Evolutionary conservation across 2,329 filamentous ascomycete genomes (phyloP).

Genomic region (Cryphonectria naterciae): DNA sequence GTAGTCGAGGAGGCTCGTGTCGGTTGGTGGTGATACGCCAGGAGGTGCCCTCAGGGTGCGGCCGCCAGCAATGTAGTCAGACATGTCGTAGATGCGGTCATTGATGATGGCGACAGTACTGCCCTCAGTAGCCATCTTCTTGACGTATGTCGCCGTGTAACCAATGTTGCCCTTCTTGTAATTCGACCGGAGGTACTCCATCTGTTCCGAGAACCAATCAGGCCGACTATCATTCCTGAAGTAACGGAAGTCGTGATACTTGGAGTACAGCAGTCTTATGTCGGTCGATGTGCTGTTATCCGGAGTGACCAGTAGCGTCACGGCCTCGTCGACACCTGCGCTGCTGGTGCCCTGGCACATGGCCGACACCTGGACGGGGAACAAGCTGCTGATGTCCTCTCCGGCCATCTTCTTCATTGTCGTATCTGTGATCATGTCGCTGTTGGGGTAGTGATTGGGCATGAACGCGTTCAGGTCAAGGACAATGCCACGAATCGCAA

Average conservation of each 20-base stretch:
- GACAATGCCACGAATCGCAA: constrained; percentile 86
- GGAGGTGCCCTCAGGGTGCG: constrained; percentile 63
- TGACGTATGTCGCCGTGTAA: constrained; percentile 78
- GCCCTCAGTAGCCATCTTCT: constrained; percentile 65
- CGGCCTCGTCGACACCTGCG: constrained; percentile 60
- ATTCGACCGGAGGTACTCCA: constrained; percentile 74
- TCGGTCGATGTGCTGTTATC: constrained; percentile 74
- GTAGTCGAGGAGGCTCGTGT: constrained; percentile 68
- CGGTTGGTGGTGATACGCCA: constrained; percentile 51
- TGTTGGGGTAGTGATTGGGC: constrained; percentile 75
- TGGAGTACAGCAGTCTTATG: constrained; percentile 70
- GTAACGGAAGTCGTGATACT: constrained; percentile 92
- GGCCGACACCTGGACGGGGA: constrained; percentile 92
- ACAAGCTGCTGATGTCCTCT: constrained; percentile 82
- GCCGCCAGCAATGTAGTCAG: constrained; percentile 78
- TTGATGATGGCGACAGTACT: constrained; percentile 79
- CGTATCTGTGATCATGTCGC: constrained; percentile 56
- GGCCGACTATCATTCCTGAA: constrained; percentile 80
- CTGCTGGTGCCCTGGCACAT: constrained; percentile 81
- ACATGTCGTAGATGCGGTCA: constrained; percentile 84
- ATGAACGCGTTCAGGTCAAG: constrained; percentile 79
- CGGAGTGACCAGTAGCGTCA: constrained; percentile 83
- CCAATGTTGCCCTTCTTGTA: constrained; percentile 89
- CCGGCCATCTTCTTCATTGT: constrained; percentile 81
- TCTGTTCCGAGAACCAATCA: constrained; percentile 92